Evolutionary conservation across 371 early-diverging fungal genomes (phyloP), one percentile per base, ranked within the genome.

Genomic region (Umbelopsis sp.): DNA sequence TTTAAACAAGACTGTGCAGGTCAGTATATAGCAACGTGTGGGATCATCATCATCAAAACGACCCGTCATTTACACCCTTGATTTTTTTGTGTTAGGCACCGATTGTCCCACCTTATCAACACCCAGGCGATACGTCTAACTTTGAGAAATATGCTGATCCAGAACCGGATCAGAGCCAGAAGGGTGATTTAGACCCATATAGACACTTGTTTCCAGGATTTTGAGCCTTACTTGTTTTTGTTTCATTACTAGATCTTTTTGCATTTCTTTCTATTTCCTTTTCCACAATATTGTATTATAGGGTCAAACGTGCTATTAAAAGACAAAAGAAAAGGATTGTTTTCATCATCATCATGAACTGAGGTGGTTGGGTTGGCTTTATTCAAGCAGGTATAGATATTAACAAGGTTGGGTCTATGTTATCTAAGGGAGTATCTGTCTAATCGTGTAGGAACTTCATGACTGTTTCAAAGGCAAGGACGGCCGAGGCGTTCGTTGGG

Each of bases 401-500:
- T 35, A 35, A 35, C 29, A 18, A 32, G 12, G 29, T 18, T 57
- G 29, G 38, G 29, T 57, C 29, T 35, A 57, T 37, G 57, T 29
- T 51, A 51, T 51, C 22, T 29, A 22, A 29, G 20, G 22, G 22
- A 18, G 52, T 12, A 11, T 8, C 18, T 1, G 12, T 35, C 57
- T 57, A 57, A 37, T 29, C 11, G 14, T 57, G 57, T 16, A 83
- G 64, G 18, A 78, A 22, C 20, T 78, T 74, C 88, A 90, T 88
- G 16, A 86, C 83, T 7, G 87, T 77, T 67, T 93, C 92, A 81
- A 89, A 95, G 41, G 92, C 91, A 50, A 94, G 88, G 25, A 96
- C 92, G 37, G 92, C 93, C 62, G 89, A 87, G 52, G 92, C 96
- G 71, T 97, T 97, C 0, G 96, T 96, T 5, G 97, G 97, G 79